Evolutionary conservation across 2,329 filamentous ascomycete genomes (phyloP).

Genomic region (Fusarium sp.): DNA sequence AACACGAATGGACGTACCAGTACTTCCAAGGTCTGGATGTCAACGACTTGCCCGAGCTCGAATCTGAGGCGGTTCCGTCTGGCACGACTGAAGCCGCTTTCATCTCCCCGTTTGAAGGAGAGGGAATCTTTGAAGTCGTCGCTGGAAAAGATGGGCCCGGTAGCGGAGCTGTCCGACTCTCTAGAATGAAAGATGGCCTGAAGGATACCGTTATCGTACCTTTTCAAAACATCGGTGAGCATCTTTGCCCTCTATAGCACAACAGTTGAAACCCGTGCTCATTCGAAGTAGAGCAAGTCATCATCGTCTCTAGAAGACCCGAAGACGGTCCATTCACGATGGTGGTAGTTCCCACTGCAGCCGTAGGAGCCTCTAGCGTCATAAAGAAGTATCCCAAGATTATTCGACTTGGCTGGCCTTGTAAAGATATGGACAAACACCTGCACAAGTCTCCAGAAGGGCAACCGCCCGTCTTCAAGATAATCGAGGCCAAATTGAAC

Average conservation of each 20-base stretch:
- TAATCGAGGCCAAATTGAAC: not conserved
- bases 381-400: conserved; percentile 1
- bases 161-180: not conserved
- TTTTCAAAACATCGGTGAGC: not conserved
- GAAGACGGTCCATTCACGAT: not conserved
- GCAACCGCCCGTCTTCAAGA: not conserved
- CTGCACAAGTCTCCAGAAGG: not conserved
- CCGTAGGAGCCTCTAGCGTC: not conserved
- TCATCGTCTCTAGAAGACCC: not conserved
- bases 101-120: not conserved
- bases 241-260: too few relatives aligned
- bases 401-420: conserved; percentile 2
- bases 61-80: not conserved
- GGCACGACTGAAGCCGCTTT: not conserved
- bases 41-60: not conserved
- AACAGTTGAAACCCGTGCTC: not conserved
- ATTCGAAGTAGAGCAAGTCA: not conserved
- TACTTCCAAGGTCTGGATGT: conserved; percentile 1
- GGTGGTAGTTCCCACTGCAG: conserved; percentile 9
- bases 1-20: not conserved
- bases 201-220: not conserved
- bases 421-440: not conserved
- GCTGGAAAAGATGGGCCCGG: conserved; percentile 1
- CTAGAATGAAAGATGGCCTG: not conserved
- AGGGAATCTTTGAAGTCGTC: not conserved